Percentiles rank a stretch among this genome's conserved stretches.
Conservation (phyloP, 176 grass and related monocot species). For the Zizania latifolia region DNA sequence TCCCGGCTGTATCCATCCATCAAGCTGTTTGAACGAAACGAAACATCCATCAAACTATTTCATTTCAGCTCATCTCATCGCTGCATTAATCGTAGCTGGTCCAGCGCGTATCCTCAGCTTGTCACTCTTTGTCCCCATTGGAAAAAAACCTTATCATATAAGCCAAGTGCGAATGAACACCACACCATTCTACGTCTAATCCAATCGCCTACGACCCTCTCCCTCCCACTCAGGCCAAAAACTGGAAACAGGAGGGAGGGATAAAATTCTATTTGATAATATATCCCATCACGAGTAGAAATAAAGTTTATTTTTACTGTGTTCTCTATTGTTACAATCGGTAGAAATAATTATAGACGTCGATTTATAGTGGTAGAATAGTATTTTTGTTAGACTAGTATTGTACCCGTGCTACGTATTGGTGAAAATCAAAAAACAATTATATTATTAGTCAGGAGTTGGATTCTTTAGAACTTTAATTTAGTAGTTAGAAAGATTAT, state of each 20-base stretch:
- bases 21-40: background rate
- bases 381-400: too few relatives aligned
- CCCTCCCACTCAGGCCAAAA: background rate
- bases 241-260: background rate
- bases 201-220: background rate
- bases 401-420: too few relatives aligned
- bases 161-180: background rate
- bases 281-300: too few relatives aligned
- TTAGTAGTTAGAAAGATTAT: too few relatives aligned
- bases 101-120: background rate
- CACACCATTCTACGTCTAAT: background rate
- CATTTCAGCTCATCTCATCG: background rate
- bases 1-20: background rate
- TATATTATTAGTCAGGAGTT: too few relatives aligned
- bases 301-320: too few relatives aligned
- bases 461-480: too few relatives aligned
- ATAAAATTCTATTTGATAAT: background rate
- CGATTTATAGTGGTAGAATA: too few relatives aligned
- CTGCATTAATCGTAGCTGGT: background rate
- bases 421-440: too few relatives aligned
- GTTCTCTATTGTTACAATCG: too few relatives aligned
- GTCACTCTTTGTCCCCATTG: background rate
- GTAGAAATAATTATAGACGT: too few relatives aligned
- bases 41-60: background rate
- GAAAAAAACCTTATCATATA: constrained; percentile 5